phyloP scores from a whole-genome alignment of 2,329 filamentous ascomycete species.

The Cercospora zeae-maydis region DNA sequence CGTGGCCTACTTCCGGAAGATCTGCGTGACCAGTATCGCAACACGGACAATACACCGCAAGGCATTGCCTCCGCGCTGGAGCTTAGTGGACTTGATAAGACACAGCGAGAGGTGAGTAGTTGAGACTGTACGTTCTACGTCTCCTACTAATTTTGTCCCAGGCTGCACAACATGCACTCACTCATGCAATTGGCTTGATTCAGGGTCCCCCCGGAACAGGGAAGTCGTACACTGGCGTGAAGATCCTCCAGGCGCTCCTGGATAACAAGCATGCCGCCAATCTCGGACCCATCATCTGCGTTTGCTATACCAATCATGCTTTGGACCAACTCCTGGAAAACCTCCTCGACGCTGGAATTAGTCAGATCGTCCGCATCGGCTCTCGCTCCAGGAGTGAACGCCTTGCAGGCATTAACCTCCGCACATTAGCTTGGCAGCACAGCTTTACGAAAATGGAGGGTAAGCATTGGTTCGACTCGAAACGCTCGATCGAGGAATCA shows the following conservation, averaged over 20 bases:
- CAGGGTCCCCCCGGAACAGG: slow-evolving; percentile 71
- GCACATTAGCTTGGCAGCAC: slow-evolving; percentile 34
- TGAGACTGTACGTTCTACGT: neutral
- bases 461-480: slow-evolving; percentile 30
- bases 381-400: slow-evolving; percentile 54
- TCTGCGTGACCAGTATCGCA: slow-evolving; percentile 34
- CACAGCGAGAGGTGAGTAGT: slow-evolving; percentile 44
- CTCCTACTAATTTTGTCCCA: slow-evolving; percentile 33
- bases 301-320: slow-evolving; percentile 54
- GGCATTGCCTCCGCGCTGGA: slow-evolving; percentile 22
- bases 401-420: slow-evolving; percentile 52
- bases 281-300: slow-evolving; percentile 54
- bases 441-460: slow-evolving; percentile 44
- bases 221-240: slow-evolving; percentile 69
- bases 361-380: slow-evolving; percentile 60
- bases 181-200: slow-evolving; percentile 56
- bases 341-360: slow-evolving; percentile 51
- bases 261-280: slow-evolving; percentile 51
- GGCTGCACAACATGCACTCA: slow-evolving; percentile 56
- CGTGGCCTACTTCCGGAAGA: neutral
- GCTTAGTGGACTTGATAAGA: slow-evolving; percentile 46
- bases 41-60: slow-evolving; percentile 4
- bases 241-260: slow-evolving; percentile 57
- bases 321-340: slow-evolving; percentile 60
- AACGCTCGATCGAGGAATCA: slow-evolving; percentile 21